Conservation (phyloP, 1,284 basidiomycete species). For the Hemileia vastatrix region DNA sequence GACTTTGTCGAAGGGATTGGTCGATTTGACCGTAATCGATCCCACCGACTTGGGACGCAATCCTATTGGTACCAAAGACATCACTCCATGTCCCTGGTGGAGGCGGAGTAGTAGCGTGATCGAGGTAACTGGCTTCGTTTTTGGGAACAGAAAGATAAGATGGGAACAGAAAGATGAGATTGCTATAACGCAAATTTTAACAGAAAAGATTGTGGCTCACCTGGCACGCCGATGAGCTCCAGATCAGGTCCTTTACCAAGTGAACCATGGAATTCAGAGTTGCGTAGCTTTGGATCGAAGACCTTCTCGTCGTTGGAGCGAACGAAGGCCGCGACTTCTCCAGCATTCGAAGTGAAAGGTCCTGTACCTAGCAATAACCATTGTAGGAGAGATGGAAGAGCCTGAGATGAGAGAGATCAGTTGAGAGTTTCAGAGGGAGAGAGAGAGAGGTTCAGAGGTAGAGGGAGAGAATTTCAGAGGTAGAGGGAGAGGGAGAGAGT, state of each 20-base stretch:
- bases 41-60: conserved; percentile 48
- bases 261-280: conserved; percentile 35
- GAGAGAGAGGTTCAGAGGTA: conserved; percentile 50
- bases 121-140: conserved; percentile 22
- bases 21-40: conserved; percentile 47
- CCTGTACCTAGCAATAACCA: conserved; percentile 33
- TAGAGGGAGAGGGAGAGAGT: conserved; percentile 43
- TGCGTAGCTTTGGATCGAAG: conserved; percentile 28
- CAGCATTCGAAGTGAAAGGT: too few species aligned
- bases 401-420: conserved; percentile 17
- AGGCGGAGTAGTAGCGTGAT: conserved; percentile 27
- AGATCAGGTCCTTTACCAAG: conserved; percentile 40
- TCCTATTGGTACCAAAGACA: conserved; percentile 30
- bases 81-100: conserved; percentile 25
- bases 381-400: conserved; percentile 23
- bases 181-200: conserved; percentile 1
- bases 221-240: conserved; percentile 39
- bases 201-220: conserved; percentile 22
- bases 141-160: too few species aligned
- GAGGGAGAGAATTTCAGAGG: conserved; percentile 48
- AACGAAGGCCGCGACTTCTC: conserved; percentile 42
- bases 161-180: too few species aligned
- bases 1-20: conserved; percentile 48
- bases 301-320: conserved; percentile 39
- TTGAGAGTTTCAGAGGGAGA: conserved; percentile 49